Evolutionary conservation across 352 stramenopile species (phyloP), one percentile per base, ranked within the genome.

Genomic region (Peronospora belbahrii): DNA sequence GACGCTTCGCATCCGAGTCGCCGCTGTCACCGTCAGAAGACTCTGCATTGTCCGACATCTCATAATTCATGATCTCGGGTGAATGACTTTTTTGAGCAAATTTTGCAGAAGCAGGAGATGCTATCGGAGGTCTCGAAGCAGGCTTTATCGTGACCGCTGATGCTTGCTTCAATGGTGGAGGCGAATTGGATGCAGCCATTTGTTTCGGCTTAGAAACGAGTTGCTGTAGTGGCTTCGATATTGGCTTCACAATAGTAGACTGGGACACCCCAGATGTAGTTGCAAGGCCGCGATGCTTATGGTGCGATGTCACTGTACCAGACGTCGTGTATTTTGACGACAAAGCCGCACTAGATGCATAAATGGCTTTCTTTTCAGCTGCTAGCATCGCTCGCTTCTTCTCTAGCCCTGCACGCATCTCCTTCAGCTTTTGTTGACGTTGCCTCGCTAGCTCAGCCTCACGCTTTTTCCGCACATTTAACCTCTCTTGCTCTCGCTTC

Each of bases 41-140:
- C 23, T 88, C 70, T n/a, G 59, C 66, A 17, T 86, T 83, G 42
- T 93, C 82, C 17, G 82, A 93, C 65, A 91, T 88, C 22, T 78
- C 67, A 59, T 89, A 90, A 17, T 68, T 88, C 9, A 64, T 39
- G 24, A 66, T 37, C 15, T 66, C 57, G 25, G 53, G 49, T 2
- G 53, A 65, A 24, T 63, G 50, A 3, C 48, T 64, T 22, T 62
- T 64, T 3, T 32, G 32, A n/a, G 47, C 40, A 43, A 56, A 30
- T 32, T 71, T 78, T 2, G 34, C 17, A 17, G 39, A 33, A n/a
- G 25, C 27, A 15, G 48, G 37, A 8, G 48, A 52, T 20, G 18
- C 22, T 33, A 51, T 6, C 15, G 25, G 10, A 30, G 44, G 42
- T 17, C 42, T 64, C n/a, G 39, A 19, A 11, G 24, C 33, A 41